These are phyloP conservation scores for Penicillium psychrofluorescens DNA, from an alignment of 495 filamentous ascomycete species.

Conservation along the genomic window DNA sequence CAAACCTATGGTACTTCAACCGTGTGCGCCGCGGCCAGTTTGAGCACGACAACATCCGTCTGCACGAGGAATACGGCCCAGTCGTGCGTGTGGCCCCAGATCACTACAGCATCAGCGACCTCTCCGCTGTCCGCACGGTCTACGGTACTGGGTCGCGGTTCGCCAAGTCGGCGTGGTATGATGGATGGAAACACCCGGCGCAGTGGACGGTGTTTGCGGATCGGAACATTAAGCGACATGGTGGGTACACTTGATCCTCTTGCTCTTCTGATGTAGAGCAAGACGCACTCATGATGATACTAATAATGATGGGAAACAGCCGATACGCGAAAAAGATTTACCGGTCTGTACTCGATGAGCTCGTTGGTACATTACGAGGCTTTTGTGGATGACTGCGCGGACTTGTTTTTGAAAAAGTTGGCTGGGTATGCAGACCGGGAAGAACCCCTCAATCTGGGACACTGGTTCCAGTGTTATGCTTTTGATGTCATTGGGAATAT, in stretches of 20 bases:
- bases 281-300: too few species aligned
- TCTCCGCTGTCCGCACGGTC: constrained; percentile 33
- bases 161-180: constrained; percentile 32
- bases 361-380: constrained; percentile 47
- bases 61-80: constrained; percentile 35
- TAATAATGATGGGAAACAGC: constrained; percentile 7
- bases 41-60: constrained; percentile 34
- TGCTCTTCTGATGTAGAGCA: too few species aligned
- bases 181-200: constrained; percentile 30
- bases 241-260: constrained; percentile 5
- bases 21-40: constrained; percentile 34
- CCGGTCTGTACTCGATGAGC: constrained; percentile 45
- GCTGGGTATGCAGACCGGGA: constrained; percentile 28
- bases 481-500: constrained; percentile 62
- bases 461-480: constrained; percentile 52
- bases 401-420: constrained; percentile 39
- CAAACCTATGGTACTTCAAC: constrained; percentile 48
- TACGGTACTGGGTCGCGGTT: constrained; percentile 36
- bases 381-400: constrained; percentile 45
- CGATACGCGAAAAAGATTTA: constrained; percentile 32
- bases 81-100: constrained; percentile 44
- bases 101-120: constrained; percentile 42
- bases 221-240: constrained; percentile 34
- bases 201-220: constrained; percentile 36
- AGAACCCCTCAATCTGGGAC: constrained; percentile 34